A percentile compares a stretch with the other conserved stretches of the same genome.
phyloP scores from a whole-genome alignment of 768 basidiomycete genomes.

The Amanita molliuscula region DNA sequence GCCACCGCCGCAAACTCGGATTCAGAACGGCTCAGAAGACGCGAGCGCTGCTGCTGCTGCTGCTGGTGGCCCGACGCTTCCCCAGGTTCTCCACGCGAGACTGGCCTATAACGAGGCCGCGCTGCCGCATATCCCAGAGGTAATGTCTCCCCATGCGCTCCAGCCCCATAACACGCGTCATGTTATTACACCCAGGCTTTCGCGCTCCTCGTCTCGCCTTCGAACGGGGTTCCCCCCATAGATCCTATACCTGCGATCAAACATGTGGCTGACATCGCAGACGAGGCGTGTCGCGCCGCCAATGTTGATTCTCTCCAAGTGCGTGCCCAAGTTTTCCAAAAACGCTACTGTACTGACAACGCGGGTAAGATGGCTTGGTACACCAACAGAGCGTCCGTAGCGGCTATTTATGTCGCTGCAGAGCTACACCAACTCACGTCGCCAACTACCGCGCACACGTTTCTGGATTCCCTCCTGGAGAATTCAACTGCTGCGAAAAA shows the following conservation, averaged over 20 bases:
- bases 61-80: background rate
- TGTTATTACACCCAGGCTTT: slow-evolving; percentile 45
- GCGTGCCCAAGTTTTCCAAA: slow-evolving; percentile 14
- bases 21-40: slow-evolving; percentile 14
- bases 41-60: slow-evolving; percentile 10
- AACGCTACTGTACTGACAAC: slow-evolving; percentile 6
- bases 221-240: slow-evolving; percentile 35
- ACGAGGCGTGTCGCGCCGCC: slow-evolving; percentile 55
- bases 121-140: slow-evolving; percentile 56
- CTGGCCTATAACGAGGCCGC: slow-evolving; percentile 62
- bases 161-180: background rate
- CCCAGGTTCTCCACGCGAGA: slow-evolving; percentile 37
- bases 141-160: slow-evolving; percentile 14
- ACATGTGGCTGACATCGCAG: slow-evolving; percentile 54
- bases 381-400: slow-evolving; percentile 50
- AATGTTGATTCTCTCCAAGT: slow-evolving; percentile 52
- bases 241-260: slow-evolving; percentile 51
- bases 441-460: slow-evolving; percentile 51
- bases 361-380: slow-evolving; percentile 59
- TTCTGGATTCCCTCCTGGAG: slow-evolving; percentile 57
- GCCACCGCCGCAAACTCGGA: too few species aligned
- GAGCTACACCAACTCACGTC: slow-evolving; percentile 81
- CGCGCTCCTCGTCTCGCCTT: slow-evolving; percentile 51
- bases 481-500: slow-evolving; percentile 33
- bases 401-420: slow-evolving; percentile 65